Evolutionary conservation across 2,329 filamentous ascomycete species (phyloP), one percentile per base, ranked within the genome.

Genomic region (Epichloe bromicola): DNA sequence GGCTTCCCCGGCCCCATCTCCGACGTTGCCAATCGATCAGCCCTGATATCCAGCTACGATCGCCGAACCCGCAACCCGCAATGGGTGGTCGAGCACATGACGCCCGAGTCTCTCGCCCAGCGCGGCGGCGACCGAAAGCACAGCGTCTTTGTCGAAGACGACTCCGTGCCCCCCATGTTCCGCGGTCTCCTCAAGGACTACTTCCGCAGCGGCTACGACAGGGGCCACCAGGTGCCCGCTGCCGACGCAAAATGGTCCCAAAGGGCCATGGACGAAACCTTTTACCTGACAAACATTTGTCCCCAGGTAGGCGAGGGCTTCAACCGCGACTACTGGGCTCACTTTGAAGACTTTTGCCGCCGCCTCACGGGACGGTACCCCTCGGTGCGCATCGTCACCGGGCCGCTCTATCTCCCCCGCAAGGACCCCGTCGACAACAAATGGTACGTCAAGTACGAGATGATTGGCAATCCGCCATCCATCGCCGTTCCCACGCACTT

Each of bases 271-370:
- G 82, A 98, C 70, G 88, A 87, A 52, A 98, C 93, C 2, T 98
- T 98, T 64, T 84, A 81, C 63, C 78, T 98, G 51, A 85, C 79
- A 64, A 98, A 98, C 72, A 98, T 98, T 90, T 95, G 90, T 64
- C 93, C 93, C 34, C 93, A 98, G 71, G 93, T 98, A 33, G 93
- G 93, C 58, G 88, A 96, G 65, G 93, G 93, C 53, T 98, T 98
- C 76, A 98, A 98, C 72, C 80, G 93, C 48, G 93, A 98, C 72
- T 98, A 98, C 78, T 98, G 93, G 93, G 86, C 93, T 38, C 93
- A 98, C 67, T 90, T 98, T 58, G 93, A 98, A 71, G 91, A 96
- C 64, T 98, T 97, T 64, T 96, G 91, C 70, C 80, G 93, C 10
- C 75, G 88, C 17, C 74, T 98, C 57, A 91, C 90, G 1, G 70